A percentile compares a stretch with the other conserved stretches of the same genome.
Conservation (phyloP, 2,329 filamentous ascomycete genomes). For the Penicillium sp. region DNA sequence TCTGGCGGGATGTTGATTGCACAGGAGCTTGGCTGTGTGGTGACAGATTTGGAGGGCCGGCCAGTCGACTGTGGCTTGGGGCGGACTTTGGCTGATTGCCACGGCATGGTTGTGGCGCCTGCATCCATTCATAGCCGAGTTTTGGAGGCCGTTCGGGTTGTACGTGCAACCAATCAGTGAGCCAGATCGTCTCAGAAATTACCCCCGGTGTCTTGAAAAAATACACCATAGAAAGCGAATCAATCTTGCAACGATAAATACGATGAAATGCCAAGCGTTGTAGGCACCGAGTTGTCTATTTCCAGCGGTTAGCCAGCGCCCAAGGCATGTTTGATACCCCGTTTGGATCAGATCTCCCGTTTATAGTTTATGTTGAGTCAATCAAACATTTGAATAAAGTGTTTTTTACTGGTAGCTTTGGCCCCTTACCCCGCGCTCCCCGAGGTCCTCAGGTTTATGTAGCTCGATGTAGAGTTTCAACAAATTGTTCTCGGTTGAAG, state of each 20-base stretch:
- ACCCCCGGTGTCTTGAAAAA: not conserved
- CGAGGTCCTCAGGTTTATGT: not conserved
- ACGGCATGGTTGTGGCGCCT: conserved; percentile 45
- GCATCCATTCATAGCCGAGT: conserved; percentile 35
- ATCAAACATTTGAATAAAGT: not conserved
- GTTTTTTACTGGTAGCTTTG: conserved; percentile 3
- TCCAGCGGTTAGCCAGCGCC: not conserved
- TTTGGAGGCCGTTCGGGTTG: conserved; percentile 30
- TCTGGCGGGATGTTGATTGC: conserved; percentile 54
- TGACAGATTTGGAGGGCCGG: conserved; percentile 53
- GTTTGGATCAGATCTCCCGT: not conserved
- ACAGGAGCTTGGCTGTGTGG: conserved; percentile 51
- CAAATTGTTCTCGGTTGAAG: not conserved
- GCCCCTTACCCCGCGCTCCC: conserved; percentile 11
- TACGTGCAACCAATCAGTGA: conserved; percentile 15
- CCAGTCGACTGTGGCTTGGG: conserved; percentile 50
- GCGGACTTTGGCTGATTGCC: conserved; percentile 39
- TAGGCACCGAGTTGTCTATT: not conserved
- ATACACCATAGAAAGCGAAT: not conserved
- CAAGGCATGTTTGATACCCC: conserved; percentile 7
- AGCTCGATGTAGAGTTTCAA: not conserved
- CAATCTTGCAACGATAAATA: not conserved
- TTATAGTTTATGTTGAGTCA: not conserved
- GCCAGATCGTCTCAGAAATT: not conserved
- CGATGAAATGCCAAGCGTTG: not conserved